A percentile compares a stretch with the other conserved stretches of the same genome.
These are phyloP conservation scores for Colletotrichum neosansevieriae DNA, from an alignment of 2,329 filamentous ascomycete genomes.

Conservation along the genomic window DNA sequence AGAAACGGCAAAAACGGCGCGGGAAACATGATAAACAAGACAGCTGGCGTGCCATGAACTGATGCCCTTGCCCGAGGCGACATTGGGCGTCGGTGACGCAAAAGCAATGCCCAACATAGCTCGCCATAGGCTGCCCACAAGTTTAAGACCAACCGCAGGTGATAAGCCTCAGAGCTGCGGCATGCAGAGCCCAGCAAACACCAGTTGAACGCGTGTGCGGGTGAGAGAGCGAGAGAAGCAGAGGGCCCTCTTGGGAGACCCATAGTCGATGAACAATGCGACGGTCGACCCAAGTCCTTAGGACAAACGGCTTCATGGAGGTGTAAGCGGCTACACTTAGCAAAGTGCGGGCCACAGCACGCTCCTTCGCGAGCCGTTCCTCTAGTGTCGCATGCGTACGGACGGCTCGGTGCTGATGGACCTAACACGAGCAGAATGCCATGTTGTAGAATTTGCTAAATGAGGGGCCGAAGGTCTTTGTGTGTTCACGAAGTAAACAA, in stretches of 20 bases:
- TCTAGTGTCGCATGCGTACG: not conserved
- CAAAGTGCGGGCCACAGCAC: no score
- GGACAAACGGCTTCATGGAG: not conserved
- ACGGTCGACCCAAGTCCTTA: not conserved
- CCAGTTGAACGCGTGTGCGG: not conserved
- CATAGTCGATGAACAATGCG: conserved; percentile 9
- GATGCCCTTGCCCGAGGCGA: not conserved
- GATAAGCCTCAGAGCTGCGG: not conserved
- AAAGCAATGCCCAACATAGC: conserved; percentile 4
- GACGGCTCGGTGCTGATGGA: conserved; percentile 19
- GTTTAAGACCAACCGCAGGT: not conserved
- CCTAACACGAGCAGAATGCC: conserved; percentile 4
- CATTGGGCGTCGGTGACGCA: conserved; percentile 1
- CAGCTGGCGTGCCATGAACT: conserved; percentile 1
- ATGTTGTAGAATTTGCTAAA: conserved; percentile 7
- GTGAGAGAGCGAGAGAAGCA: not conserved
- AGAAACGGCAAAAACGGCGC: not conserved
- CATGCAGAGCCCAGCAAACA: not conserved
- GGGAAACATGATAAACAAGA: conserved; percentile 2
- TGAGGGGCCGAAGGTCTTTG: conserved; percentile 1
- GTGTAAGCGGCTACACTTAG: no score
- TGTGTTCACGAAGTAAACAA: no score
- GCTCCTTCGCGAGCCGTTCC: conserved; percentile 2
- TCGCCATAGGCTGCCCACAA: not conserved
- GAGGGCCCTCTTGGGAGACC: not conserved